Base-by-base conservation (phyloP, 2,329 filamentous ascomycete species). In the Aspergillus uvarum region DNA sequence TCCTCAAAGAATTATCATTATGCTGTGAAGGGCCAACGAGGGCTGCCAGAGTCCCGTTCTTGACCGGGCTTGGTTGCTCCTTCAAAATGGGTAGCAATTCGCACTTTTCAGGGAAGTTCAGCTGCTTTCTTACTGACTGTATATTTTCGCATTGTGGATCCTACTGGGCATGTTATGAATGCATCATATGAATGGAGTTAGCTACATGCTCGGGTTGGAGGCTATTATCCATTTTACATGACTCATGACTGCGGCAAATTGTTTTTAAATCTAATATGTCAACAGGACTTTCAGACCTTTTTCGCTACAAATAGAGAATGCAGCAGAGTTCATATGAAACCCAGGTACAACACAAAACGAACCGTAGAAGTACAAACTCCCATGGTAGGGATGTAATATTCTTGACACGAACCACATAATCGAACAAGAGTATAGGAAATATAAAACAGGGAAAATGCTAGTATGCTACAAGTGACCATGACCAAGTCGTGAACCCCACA, bases 401-500 rank as follows among this genome's bases (percentile, higher is more conserved):
- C 58, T 59, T 63, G 60, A 61, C 63, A 64, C 59, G 60, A 65
- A 65, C 59, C 67, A 69, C 63, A 67, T 59, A 61, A 57, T 47
- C 58, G 38, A 59, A 57, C 54, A 59, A 49, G 60, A 51, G 38
- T 44, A 62, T 55, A 55, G 44, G 31, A 59, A 65, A 54, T 44
- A 44, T 44, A 6, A 44, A 44, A 44, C 38, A 44, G 38, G 38
- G 14, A 44, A 65, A 61, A 64, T 60, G 61, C 63, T 68, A 35
- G 32, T 35, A 68, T 69, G 63, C 62, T 69, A 70, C 65, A 70
- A 52, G 59, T 62, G 51, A 54, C 54, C 59, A 59, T 63, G 52
- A 49, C 56, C 47, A 47, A 47, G 31, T 56, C 54, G 49, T 50
- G 42, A 63, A 62, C 61, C 60, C 63, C 61, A 65, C 44, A 51